phyloP scores from a whole-genome alignment of 305 asterid genomes.

The Petunia hybrid region DNA sequence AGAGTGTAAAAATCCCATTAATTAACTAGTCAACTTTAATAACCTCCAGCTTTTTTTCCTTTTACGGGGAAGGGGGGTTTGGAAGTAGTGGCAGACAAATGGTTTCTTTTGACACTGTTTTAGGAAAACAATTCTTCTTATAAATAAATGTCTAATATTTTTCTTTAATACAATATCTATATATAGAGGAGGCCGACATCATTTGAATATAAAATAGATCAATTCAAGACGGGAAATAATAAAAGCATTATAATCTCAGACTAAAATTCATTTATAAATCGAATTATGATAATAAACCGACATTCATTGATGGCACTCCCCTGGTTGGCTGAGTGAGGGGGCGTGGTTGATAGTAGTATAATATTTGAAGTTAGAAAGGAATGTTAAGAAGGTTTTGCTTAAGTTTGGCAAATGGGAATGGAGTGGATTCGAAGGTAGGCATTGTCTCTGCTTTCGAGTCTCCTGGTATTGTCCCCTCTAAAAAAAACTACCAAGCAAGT shows the following conservation, averaged over 20 bases:
- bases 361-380: conserved; percentile 17
- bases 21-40: not conserved
- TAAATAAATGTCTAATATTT: too few species aligned
- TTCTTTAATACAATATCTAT: too few species aligned
- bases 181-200: not conserved
- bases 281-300: not conserved
- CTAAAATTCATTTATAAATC: not conserved
- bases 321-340: not conserved
- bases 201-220: not conserved
- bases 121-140: too few species aligned
- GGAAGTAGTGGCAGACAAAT: too few species aligned
- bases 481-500: conserved; percentile 4
- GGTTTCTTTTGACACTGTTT: too few species aligned
- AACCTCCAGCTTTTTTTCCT: not conserved
- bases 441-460: conserved; percentile 39
- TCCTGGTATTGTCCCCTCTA: not conserved
- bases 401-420: conserved; percentile 41
- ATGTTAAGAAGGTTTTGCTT: conserved; percentile 29
- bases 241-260: not conserved
- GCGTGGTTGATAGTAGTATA: not conserved
- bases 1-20: too few species aligned
- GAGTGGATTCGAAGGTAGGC: conserved; percentile 46
- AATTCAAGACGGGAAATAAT: not conserved
- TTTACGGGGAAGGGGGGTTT: not conserved
- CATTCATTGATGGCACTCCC: too few species aligned